A percentile compares a stretch with the other conserved stretches of the same genome.
phyloP scores from a whole-genome alignment of 371 early-diverging fungal species.

The Mucor indicus region DNA sequence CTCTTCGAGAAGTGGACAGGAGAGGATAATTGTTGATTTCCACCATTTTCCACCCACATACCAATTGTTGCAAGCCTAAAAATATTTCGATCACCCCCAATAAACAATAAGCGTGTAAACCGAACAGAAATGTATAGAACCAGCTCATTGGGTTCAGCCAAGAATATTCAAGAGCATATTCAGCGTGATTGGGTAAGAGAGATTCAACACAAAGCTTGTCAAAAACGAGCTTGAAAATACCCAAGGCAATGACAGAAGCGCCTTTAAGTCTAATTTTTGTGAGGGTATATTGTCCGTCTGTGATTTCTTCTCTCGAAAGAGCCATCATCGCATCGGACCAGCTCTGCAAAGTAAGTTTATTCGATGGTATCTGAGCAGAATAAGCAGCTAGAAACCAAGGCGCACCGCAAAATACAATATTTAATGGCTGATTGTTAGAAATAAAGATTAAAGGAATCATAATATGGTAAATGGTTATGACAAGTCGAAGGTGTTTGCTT shows the following conservation, averaged over 20 bases:
- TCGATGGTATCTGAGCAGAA: conserved; percentile 13
- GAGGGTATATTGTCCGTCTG: not conserved
- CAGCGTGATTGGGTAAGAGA: conserved; percentile 9
- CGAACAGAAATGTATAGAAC: conserved; percentile 19
- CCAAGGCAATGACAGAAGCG: conserved; percentile 14
- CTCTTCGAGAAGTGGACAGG: conserved; percentile 30
- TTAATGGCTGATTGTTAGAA: conserved; percentile 7
- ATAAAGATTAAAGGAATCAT: conserved; percentile 17
- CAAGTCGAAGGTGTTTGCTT: conserved; percentile 3
- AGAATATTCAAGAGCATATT: conserved; percentile 18
- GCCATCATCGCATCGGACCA: conserved; percentile 1
- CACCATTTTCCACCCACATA: conserved; percentile 21
- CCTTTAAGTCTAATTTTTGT: conserved; percentile 19
- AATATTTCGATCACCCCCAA: conserved; percentile 23
- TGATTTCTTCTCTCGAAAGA: not conserved
- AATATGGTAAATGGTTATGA: conserved; percentile 9
- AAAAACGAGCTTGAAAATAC: conserved; percentile 19
- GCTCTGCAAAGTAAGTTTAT: not conserved
- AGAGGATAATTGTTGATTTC: conserved; percentile 32
- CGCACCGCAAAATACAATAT: conserved; percentile 9
- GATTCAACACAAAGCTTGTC: conserved; percentile 22
- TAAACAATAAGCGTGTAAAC: conserved; percentile 26
- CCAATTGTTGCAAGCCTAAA: conserved; percentile 17
- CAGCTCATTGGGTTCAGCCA: conserved; percentile 16
- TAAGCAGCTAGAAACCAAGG: conserved; percentile 26